Evolutionary conservation across 352 stramenopile genomes (phyloP), one percentile per base, ranked within the genome.

Genomic region (Pythium biforme): DNA sequence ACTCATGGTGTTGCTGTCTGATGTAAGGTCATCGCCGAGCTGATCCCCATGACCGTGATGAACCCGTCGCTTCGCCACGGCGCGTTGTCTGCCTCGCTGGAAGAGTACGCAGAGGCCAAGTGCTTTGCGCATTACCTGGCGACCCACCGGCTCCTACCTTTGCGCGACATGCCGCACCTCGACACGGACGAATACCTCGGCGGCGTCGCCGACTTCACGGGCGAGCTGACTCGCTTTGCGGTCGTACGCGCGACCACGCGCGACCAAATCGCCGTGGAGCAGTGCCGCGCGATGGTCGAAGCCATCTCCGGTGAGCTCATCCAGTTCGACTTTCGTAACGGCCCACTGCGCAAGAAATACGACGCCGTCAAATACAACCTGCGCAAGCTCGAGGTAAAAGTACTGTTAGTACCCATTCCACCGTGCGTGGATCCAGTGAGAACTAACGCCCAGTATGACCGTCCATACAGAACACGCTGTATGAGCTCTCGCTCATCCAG

Each of bases 281-380:
- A 77, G 22, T 96, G 88, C 51, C 83, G 89, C 15, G 70, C 85
- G 61, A 86, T 97, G 69, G 89, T 98, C 0, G 73, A 90, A 47
- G 76, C 85, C 23, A 95, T 98, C 45, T 89, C 90, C 1, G 88
- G 92, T 14, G 83, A 97, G 64, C 62, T 96, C 20, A 86, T 98
- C 33, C 77, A 97, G 75, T 98, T 98, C 62, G 94, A 98, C 69
- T 98, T 98, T 63, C 80, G 94, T 34, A 98, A 98, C 70, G 92
- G 94, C 0, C 77, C 83, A 15, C 56, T 98, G 39, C 81, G 95
- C 33, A 90, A 92, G 50, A 98, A 98, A 64, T 98, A 96, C 57
- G 95, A 98, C 72, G 84, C 90, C 22, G 79, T 97, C 62, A 98
- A 98, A 73, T 98, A 98, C 81, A 94, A 93, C 15, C 57, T 98